Evolutionary conservation across 108 stramenopile genomes (phyloP).

Genomic region (Halocafeteria seosinensis): DNA sequence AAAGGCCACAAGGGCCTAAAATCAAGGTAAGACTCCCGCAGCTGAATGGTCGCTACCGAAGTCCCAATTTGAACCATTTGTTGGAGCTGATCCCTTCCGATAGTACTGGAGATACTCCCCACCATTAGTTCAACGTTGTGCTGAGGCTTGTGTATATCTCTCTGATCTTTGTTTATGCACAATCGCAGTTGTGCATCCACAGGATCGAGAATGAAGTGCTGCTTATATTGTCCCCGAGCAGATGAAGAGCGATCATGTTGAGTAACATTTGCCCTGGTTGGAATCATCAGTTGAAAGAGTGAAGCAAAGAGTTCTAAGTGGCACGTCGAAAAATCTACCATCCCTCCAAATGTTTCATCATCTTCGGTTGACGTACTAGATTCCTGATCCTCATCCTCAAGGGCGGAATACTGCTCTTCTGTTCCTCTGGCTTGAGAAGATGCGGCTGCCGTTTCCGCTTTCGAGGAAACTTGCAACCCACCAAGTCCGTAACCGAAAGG

Average conservation of each 20-base stretch:
- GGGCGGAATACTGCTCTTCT: not conserved
- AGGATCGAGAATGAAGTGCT: not conserved
- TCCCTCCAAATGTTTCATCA: not conserved
- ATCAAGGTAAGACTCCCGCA: not conserved
- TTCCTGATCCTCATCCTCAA: not conserved
- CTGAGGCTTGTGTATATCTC: not conserved
- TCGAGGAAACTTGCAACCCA: not conserved
- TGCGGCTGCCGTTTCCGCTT: not conserved
- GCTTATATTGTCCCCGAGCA: not conserved
- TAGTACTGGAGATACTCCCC: not conserved
- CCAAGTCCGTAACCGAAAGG: not conserved
- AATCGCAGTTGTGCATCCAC: not conserved
- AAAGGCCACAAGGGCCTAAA: not conserved
- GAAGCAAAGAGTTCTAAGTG: not conserved
- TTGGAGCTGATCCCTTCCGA: not conserved
- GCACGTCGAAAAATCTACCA: not conserved
- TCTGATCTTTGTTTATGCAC: not conserved
- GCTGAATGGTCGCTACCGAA: not conserved
- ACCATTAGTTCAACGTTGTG: not conserved
- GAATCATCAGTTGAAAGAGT: not conserved
- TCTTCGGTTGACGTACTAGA: no score
- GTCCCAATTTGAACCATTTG: not conserved
- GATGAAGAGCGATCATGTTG: not conserved
- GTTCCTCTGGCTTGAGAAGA: not conserved
- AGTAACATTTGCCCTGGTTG: not conserved